Base-by-base conservation (phyloP, 768 basidiomycete genomes). In the Tylopilus subfusipes region DNA sequence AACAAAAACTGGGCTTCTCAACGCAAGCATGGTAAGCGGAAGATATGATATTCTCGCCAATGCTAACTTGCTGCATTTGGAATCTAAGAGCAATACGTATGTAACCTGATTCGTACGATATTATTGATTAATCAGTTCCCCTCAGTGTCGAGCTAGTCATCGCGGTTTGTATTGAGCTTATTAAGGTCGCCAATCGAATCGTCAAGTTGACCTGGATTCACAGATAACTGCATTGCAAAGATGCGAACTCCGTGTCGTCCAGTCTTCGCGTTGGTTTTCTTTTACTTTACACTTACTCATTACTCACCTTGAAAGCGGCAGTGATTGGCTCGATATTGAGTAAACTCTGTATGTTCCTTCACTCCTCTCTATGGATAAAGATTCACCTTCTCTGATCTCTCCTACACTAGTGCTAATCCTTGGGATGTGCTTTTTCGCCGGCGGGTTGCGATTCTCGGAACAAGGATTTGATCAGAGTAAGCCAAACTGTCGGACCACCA, bases 341-440 rank as follows among this genome's bases (percentile, higher is more conserved):
- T 64, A 93, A 90, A 73, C 78, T 90, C 39, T 70, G 82, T 83
- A 52, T 19, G 81, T 74, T 33, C 18, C 24, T 19, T 34, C 42
- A 4, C 10, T 46, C 16, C 18, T 48, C 24, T 34, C 59, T 55
- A 21, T 54, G 12, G 18, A 33, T 9, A 14, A 30, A 5, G 14
- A 19, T 48, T 22, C n/a, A n/a, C n/a, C 13, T 18, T 38, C 19
- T 13, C 54, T 63, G 30, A 70, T 46, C 10, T 39, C 25, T 22
- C 39, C 48, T 48, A 16, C 16, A 21, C 16, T 47, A 88, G 86
- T 92, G 31, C 78, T 94, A 47, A 84, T 93, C 18, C 77, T 93
- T 29, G 91, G 91, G 46, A 91, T 93, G 91, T 92, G 90, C 64
- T 93, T 93, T 73, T 92, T 93, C 60, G 89, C 87, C 21, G 90